Percentiles rank a stretch among this genome's conserved stretches.
Evolutionary conservation across 176 grass and related monocot species (phyloP).

Genomic region (Oryza nivara): DNA sequence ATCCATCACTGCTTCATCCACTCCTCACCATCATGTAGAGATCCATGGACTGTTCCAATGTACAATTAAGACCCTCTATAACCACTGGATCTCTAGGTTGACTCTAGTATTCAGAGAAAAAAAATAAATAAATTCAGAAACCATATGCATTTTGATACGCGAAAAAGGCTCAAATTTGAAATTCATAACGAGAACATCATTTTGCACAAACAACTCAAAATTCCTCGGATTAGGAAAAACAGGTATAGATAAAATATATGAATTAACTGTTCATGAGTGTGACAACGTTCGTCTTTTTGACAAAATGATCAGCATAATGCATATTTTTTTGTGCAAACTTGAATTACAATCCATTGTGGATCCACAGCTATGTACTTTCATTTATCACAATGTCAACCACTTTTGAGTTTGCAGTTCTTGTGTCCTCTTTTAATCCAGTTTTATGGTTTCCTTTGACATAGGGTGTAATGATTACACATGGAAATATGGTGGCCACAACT

Average conservation of each 20-base stretch:
- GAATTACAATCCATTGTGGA: background rate
- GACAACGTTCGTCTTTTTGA: background rate
- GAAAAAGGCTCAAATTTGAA: background rate
- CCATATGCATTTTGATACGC: background rate
- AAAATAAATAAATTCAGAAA: background rate
- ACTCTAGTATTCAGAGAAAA: background rate
- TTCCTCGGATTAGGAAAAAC: background rate
- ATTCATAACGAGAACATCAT: background rate
- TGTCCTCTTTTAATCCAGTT: slow-evolving; percentile 19
- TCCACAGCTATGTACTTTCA: background rate
- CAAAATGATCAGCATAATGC: background rate
- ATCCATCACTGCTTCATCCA: background rate
- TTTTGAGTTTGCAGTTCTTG: slow-evolving; percentile 1
- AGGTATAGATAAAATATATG: background rate
- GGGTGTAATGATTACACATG: slow-evolving; percentile 95
- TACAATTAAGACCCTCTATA: background rate
- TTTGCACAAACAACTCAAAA: background rate
- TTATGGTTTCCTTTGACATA: slow-evolving; percentile 38
- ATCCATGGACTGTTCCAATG: background rate
- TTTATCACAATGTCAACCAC: background rate
- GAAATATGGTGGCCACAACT: slow-evolving; percentile 74
- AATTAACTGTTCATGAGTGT: background rate
- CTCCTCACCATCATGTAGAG: background rate
- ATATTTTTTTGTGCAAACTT: background rate
- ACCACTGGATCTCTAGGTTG: background rate